Base-by-base conservation (phyloP, 768 basidiomycete genomes). In the Trametes cinnabarina region DNA sequence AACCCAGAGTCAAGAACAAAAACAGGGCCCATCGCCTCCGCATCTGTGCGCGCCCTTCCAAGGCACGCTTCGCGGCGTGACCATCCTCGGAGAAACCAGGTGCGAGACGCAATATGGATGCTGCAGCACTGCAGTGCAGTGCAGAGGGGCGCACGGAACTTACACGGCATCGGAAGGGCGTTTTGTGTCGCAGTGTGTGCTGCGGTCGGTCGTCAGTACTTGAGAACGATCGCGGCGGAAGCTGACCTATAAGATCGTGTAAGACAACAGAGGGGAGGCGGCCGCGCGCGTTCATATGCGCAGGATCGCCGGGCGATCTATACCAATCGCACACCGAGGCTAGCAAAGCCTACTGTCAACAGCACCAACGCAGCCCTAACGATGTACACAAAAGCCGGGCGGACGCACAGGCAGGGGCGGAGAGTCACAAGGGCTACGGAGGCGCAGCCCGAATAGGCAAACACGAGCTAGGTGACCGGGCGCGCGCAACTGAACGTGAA, bases 391-490 rank as follows among this genome's bases (percentile, higher is more conserved):
- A 32, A 6, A 32, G 30, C 6, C 30, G 12, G 7, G 12, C 7
- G 43, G 8, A 46, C 46, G 25, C 37, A 25, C 43, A 6, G 7
- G 30, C 30, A 32, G 30, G 7, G 12, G 30, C 6, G 30, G 30
- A 32, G 54, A n/a, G 54, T 55, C 54, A 55, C 54, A 48, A 32
- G 54, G 46, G 15, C n/a, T 32, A 23, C 35, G 32, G 35, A 32
- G 54, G 40, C 47, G 37, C 37, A 23, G 23, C 46, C 35, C 26
- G 15, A 55, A 55, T 8, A n/a, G 35, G 54, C 35, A 47, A 47
- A 47, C 37, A 41, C 54, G 40, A 32, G 25, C 46, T 39, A 47
- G 54, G 54, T 47, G 37, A 17, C 46, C 37, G 54, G 46, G 12
- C 30, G 12, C 4, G 43, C 26, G 15, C 30, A 12, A 2, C 30